These are phyloP conservation scores for Odonthalia washingtoniensis DNA, from an alignment of 31 red algal species.

Conservation along the genomic window DNA sequence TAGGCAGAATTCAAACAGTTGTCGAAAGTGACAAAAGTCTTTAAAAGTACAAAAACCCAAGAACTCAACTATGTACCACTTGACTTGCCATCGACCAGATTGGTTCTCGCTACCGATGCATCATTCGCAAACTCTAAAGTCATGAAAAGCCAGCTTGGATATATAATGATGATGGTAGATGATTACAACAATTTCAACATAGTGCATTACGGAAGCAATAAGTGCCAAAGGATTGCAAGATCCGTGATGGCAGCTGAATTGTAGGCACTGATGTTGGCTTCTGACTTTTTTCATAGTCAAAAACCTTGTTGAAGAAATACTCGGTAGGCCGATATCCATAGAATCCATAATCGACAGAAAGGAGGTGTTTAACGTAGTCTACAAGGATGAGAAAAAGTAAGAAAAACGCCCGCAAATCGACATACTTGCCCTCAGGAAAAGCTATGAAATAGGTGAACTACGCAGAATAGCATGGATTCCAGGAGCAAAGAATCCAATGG, in stretches of 20 bases:
- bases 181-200: not conserved
- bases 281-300: not conserved
- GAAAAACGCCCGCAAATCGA: too few species aligned
- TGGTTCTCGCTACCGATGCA: not conserved
- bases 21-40: too few species aligned
- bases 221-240: not conserved
- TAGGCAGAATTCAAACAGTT: too few species aligned
- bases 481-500: too few species aligned
- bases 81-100: not conserved
- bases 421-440: too few species aligned
- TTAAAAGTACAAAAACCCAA: not conserved
- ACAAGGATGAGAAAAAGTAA: too few species aligned
- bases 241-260: constrained; percentile 2
- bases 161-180: not conserved
- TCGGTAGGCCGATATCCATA: too few species aligned
- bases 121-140: not conserved
- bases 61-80: not conserved
- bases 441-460: too few species aligned
- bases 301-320: not conserved
- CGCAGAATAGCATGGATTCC: too few species aligned
- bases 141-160: not conserved
- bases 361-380: too few species aligned
- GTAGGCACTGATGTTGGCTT: not conserved
- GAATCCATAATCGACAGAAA: too few species aligned
- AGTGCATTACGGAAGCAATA: not conserved